Evolutionary conservation across 108 stramenopile species (phyloP).

Genomic region (Nitzschia inconspicua): DNA sequence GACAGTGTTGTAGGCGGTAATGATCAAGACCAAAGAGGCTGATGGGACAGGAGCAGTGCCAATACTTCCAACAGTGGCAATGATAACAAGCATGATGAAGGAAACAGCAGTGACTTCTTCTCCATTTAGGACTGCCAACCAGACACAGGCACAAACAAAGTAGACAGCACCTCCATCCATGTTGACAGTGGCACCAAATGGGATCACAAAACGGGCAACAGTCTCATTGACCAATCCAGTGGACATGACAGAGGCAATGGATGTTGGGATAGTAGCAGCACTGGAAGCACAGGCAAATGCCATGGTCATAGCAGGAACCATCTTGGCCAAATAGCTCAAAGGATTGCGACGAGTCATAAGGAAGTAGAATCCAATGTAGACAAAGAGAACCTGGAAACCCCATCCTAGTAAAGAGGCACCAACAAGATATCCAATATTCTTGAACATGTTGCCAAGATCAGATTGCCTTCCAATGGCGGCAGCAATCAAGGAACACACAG

Average conservation of each 20-base stretch:
- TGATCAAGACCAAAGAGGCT: conserved; percentile 25
- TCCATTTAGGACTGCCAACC: conserved; percentile 31
- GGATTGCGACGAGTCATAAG: conserved; percentile 17
- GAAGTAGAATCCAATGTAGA: conserved; percentile 16
- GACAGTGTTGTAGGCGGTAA: conserved; percentile 21
- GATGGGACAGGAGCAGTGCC: conserved; percentile 37
- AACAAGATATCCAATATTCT: conserved; percentile 20
- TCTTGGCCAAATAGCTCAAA: conserved; percentile 3
- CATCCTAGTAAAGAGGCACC: conserved; percentile 9
- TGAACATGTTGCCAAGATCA: neutral
- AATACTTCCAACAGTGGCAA: conserved; percentile 23
- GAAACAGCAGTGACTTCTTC: conserved; percentile 11
- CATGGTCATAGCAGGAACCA: conserved; percentile 17
- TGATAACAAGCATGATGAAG: conserved; percentile 21
- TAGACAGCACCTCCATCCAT: conserved; percentile 36
- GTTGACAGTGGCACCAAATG: conserved; percentile 35
- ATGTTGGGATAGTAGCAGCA: conserved; percentile 31
- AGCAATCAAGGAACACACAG: conserved; percentile 8
- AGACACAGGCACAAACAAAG: conserved; percentile 22
- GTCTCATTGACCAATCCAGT: conserved; percentile 18
- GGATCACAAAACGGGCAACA: conserved; percentile 28
- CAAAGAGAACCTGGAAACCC: conserved; percentile 6
- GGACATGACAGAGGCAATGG: conserved; percentile 7
- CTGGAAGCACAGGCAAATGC: conserved; percentile 30
- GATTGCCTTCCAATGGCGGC: conserved; percentile 4